Evolutionary conservation across 179 eudicot species (phyloP).

Genomic region (Drosera spatulata): DNA sequence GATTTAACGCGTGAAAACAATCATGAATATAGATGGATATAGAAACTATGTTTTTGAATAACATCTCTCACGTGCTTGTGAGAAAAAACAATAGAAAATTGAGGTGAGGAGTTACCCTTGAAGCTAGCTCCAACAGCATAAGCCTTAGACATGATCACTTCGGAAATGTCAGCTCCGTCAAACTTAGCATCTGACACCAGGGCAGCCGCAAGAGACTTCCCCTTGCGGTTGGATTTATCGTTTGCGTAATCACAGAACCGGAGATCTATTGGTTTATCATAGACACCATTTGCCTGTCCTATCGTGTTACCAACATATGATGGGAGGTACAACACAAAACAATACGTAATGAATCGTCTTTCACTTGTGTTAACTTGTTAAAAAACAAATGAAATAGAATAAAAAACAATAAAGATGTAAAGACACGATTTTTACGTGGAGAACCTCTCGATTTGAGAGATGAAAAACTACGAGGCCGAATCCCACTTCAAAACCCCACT

Average conservation of each 20-base stretch:
- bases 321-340: no score
- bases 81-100: background rate
- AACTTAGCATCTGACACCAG: constrained; percentile 95
- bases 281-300: constrained; percentile 98
- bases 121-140: constrained; percentile 98
- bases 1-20: no score
- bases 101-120: constrained; percentile 38
- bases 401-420: no score
- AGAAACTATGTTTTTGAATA: no score
- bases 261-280: constrained; percentile 89
- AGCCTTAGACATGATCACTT: constrained; percentile 98
- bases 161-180: constrained; percentile 98
- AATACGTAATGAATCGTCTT: no score
- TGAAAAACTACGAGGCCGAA: no score
- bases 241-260: constrained; percentile 84
- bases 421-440: no score
- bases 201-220: constrained; percentile 90
- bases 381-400: no score
- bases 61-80: background rate
- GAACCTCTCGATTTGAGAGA: no score
- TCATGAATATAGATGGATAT: no score
- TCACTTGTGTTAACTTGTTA: no score
- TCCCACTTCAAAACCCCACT: no score
- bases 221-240: constrained; percentile 82
- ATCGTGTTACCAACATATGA: constrained; percentile 85